Conservation (phyloP, 2,329 filamentous ascomycete genomes). For the Hypoxylon sp. region DNA sequence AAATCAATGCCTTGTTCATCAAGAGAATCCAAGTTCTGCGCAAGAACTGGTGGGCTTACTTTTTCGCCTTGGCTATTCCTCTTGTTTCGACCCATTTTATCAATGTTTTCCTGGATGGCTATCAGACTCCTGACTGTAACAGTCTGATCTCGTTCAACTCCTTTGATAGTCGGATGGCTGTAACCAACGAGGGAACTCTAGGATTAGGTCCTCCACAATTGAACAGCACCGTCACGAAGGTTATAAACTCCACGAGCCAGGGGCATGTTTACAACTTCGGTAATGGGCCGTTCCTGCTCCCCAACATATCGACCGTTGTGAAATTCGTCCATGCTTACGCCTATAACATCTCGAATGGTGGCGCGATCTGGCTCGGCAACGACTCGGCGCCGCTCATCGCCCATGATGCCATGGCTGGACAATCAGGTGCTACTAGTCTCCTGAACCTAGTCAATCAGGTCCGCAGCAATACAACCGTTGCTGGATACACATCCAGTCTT, state of each 20-base stretch:
- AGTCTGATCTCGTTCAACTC: conserved; percentile 30
- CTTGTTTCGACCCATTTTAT: conserved; percentile 46
- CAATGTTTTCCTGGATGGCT: conserved; percentile 39
- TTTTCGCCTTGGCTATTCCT: conserved; percentile 50
- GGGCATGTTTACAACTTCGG: conserved; percentile 1
- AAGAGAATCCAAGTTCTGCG: conserved; percentile 50
- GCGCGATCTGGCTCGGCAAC: conserved; percentile 45
- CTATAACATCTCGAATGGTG: conserved; percentile 36
- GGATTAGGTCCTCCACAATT: conserved; percentile 39
- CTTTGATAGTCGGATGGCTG: conserved; percentile 16
- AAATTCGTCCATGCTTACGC: conserved; percentile 38
- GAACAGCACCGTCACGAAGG: conserved; percentile 32
- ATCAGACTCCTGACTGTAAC: conserved; percentile 42
- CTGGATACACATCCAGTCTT: conserved; percentile 30
- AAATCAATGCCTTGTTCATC: conserved; percentile 48
- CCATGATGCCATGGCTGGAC: conserved; percentile 19
- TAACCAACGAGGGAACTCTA: neutral
- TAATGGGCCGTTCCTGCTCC: conserved; percentile 31
- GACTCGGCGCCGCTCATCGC: conserved; percentile 43
- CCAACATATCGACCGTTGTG: conserved; percentile 38
- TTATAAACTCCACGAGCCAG: conserved; percentile 19
- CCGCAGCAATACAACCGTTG: conserved; percentile 40
- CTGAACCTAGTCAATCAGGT: conserved; percentile 47
- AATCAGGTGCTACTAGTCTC: conserved; percentile 13
- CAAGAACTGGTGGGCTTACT: conserved; percentile 50